A percentile compares a stretch with the other conserved stretches of the same genome.
Evolutionary conservation across 176 grass and related monocot genomes (phyloP).

Genomic region (Raddia distichophylla): DNA sequence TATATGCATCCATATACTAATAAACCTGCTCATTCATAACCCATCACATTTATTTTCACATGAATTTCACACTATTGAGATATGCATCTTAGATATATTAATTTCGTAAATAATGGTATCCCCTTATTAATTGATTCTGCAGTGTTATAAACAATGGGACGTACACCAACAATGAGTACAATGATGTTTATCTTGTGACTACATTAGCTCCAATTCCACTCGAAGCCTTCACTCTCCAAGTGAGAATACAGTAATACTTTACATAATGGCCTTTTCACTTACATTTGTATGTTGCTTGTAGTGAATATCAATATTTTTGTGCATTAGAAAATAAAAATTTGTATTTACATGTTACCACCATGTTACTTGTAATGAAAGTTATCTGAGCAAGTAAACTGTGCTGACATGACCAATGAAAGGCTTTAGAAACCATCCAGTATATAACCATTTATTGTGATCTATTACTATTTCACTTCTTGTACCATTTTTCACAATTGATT

Average conservation of each 20-base stretch:
- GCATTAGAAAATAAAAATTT: slow-evolving; percentile 35
- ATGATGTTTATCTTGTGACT: slow-evolving; percentile 95
- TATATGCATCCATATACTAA: slow-evolving; percentile 5
- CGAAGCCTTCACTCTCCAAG: slow-evolving; percentile 86
- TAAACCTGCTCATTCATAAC: background rate
- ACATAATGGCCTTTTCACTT: background rate
- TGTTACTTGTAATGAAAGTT: slow-evolving; percentile 25
- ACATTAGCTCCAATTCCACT: slow-evolving; percentile 86
- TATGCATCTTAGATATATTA: background rate
- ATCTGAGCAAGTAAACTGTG: slow-evolving; percentile 3
- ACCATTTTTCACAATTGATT: background rate
- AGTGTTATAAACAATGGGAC: slow-evolving; percentile 79
- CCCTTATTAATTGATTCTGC: slow-evolving; percentile 28
- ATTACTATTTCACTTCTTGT: background rate
- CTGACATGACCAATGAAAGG: background rate
- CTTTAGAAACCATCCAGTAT: background rate
- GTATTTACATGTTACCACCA: background rate
- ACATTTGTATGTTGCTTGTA: slow-evolving; percentile 8
- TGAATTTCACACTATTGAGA: slow-evolving; percentile 4
- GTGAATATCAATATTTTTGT: slow-evolving; percentile 7
- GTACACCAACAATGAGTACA: slow-evolving; percentile 85
- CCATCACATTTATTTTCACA: background rate
- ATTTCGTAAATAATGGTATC: slow-evolving; percentile 16
- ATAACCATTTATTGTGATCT: background rate
- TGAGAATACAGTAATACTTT: slow-evolving; percentile 41